Percentiles rank a stretch among this genome's conserved stretches.
Conservation (phyloP, 2,329 filamentous ascomycete species). For the Pestalotiopsis sp. region DNA sequence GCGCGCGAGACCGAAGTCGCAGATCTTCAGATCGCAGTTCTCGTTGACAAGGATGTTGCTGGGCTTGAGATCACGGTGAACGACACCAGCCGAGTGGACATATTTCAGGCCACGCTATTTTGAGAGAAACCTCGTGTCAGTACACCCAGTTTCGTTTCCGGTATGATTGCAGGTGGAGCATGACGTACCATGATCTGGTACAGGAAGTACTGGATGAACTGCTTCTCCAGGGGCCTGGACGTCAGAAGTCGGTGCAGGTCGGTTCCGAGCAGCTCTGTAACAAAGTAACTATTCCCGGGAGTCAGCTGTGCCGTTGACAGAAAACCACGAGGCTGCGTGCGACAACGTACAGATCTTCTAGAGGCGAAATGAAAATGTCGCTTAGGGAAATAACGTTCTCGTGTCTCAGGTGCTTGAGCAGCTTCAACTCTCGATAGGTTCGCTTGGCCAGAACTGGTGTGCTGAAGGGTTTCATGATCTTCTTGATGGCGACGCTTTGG, state of each 20-base stretch:
- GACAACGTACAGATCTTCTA: slow-evolving; percentile 87
- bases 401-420: slow-evolving; percentile 93
- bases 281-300: slow-evolving; percentile 74
- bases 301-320: background rate
- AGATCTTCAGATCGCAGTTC: slow-evolving; percentile 99
- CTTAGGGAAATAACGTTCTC: slow-evolving; percentile 99
- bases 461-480: slow-evolving; percentile 99
- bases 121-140: slow-evolving; percentile 14
- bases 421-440: slow-evolving; percentile 95
- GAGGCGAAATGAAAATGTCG: slow-evolving; percentile 98
- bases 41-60: slow-evolving; percentile 99
- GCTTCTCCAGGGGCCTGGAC: slow-evolving; percentile 94
- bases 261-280: slow-evolving; percentile 95
- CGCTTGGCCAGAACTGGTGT: slow-evolving; percentile 98
- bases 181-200: slow-evolving; percentile 92
- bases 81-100: slow-evolving; percentile 96
- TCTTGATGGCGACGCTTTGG: slow-evolving; percentile 98
- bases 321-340: background rate
- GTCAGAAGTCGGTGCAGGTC: slow-evolving; percentile 95
- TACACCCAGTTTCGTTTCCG: background rate
- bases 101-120: slow-evolving; percentile 93
- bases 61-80: slow-evolving; percentile 96
- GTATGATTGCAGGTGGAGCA: slow-evolving; percentile 17
- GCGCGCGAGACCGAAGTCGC: slow-evolving; percentile 95
- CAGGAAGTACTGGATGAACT: slow-evolving; percentile 99